Evolutionary conservation across 1,284 basidiomycete species (phyloP).

Genomic region (Leccinum subrobustum): DNA sequence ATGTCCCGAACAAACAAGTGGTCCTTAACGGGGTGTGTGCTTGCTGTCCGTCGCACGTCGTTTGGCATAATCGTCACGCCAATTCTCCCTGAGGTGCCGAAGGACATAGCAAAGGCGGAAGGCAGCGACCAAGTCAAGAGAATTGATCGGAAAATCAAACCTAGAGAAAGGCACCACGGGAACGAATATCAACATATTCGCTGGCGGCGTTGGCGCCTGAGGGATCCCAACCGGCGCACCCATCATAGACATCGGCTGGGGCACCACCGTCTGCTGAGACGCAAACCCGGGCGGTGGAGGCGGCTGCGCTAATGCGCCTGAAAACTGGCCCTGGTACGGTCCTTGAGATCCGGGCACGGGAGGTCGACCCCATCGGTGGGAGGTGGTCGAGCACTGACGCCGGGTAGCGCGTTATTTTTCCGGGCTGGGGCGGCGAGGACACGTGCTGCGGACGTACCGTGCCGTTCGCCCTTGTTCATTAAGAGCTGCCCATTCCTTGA

Average conservation of each 20-base stretch:
- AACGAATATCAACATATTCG: slow-evolving; percentile 33
- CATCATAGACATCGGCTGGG: slow-evolving; percentile 42
- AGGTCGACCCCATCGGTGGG: slow-evolving; percentile 62
- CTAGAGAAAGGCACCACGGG: too few relatives aligned
- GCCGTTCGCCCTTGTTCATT: slow-evolving; percentile 98
- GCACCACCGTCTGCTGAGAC: slow-evolving; percentile 63
- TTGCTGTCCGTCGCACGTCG: too few relatives aligned
- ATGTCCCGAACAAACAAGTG: too few relatives aligned
- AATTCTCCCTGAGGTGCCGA: too few relatives aligned
- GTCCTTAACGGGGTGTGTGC: too few relatives aligned
- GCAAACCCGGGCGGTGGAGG: slow-evolving; percentile 70
- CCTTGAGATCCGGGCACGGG: slow-evolving; percentile 65
- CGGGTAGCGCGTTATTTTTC: slow-evolving; percentile 87
- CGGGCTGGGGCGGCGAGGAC: slow-evolving; percentile 93
- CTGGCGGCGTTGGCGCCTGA: slow-evolving; percentile 24
- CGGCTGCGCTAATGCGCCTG: slow-evolving; percentile 73
- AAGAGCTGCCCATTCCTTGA: slow-evolving; percentile 97
- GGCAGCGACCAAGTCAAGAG: too few relatives aligned
- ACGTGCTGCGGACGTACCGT: slow-evolving; percentile 93
- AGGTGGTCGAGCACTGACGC: slow-evolving; percentile 59
- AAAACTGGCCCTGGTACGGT: slow-evolving; percentile 86
- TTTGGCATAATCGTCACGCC: too few relatives aligned
- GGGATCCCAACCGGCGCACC: slow-evolving; percentile 42
- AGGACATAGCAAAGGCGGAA: too few relatives aligned
- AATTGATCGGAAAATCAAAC: too few relatives aligned